Evolutionary conservation across 768 basidiomycete genomes (phyloP), one percentile per base, ranked within the genome.

Genomic region (Flagelloscypha sp.): DNA sequence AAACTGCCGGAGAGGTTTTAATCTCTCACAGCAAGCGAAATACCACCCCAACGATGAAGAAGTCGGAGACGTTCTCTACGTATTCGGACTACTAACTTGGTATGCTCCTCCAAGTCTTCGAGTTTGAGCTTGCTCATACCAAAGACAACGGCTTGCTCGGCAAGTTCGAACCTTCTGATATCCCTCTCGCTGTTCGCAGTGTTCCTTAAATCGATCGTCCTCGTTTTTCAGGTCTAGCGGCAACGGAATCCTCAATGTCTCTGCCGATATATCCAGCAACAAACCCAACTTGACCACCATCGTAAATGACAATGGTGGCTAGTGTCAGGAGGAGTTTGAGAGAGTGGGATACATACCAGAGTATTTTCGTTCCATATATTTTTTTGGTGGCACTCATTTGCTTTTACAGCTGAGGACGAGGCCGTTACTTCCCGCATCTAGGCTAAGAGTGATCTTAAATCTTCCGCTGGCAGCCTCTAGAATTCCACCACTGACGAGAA

Each of bases 91-190:
- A 88, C 70, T 84, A 97, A 65, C 88, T 86, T 30, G 92, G 88
- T 35, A 93, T 97, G 49, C 65, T 97, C 30, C 92, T 98, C 62
- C 93, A 98, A 62, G 94, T 98, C 45, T 97, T 70, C 58, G 93
- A 97, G 72, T 92, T 93, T 60, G 93, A 97, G 66, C 90, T 93
- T 55, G 78, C 89, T 30, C 66, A 94, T 51, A 97, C 94, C 46
- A 94, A 94, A 78, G 94, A 97, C 66, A 97, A 95, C 76, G 94
- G 95, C 68, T 80, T 84, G 33, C 84, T 98, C 48, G 93, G 94
- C 65, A 92, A 92, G 60, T 97, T 95, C 59, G 92, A 95, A 62
- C 79, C 95, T 24, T 83, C 76, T 29, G 56, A 85, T 40, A 95
- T 98, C 42, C 92, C 94, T 21, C 90, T 93, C 24, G 85, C 93